A percentile compares a stretch with the other conserved stretches of the same genome.
These are phyloP conservation scores for Thyridium curvatum DNA, from an alignment of 2,329 filamentous ascomycete species.

Conservation along the genomic window DNA sequence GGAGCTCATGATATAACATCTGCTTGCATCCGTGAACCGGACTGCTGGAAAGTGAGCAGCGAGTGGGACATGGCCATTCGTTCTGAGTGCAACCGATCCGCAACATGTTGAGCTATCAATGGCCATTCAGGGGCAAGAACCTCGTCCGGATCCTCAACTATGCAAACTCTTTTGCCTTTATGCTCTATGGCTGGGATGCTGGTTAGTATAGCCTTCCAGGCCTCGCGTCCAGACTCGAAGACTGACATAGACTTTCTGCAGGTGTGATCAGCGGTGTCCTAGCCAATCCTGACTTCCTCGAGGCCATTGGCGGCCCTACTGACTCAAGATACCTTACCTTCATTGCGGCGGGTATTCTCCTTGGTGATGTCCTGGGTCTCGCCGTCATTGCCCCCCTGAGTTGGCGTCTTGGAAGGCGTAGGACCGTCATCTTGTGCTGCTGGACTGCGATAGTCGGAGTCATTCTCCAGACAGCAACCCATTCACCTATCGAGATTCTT, in stretches of 20 bases:
- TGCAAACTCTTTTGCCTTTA: slow-evolving; percentile 1
- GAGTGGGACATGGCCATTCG: too few species aligned
- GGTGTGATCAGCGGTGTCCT: slow-evolving; percentile 1
- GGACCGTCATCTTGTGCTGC: slow-evolving; percentile 1
- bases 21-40: too few species aligned
- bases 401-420: background rate
- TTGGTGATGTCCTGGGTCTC: background rate
- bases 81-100: background rate
- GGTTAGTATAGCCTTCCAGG: background rate
- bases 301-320: background rate
- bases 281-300: background rate
- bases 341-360: background rate
- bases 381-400: background rate
- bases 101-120: background rate
- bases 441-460: background rate
- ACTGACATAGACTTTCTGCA: background rate
- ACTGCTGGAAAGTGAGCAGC: too few species aligned
- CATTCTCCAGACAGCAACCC: slow-evolving; percentile 1
- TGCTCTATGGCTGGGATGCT: slow-evolving; percentile 2
- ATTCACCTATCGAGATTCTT: background rate
- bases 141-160: background rate
- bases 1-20: too few species aligned
- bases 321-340: slow-evolving; percentile 1
- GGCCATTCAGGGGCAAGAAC: background rate
- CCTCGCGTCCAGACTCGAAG: too few species aligned